Evolutionary conservation across 179 eudicot species (phyloP), one percentile per base, ranked within the genome.

Genomic region (Dionaea muscipula): DNA sequence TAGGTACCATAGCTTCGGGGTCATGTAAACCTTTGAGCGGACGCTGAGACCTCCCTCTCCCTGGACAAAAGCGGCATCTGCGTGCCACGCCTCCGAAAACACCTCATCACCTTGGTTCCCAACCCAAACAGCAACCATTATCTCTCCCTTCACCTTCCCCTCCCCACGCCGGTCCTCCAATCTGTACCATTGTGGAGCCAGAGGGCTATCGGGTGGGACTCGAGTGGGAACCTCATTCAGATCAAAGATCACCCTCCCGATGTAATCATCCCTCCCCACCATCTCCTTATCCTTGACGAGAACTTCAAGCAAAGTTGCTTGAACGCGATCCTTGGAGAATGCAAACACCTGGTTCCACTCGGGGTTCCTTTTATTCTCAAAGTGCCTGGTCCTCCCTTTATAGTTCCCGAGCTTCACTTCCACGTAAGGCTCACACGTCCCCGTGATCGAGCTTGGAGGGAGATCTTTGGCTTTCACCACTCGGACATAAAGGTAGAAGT

Each of bases 91-190:
- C 39, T 75, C 80, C 13, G 80, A 71, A 50, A 75, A 75, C 14
- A 76, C 79, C 54, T 75, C 79, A 68, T 75, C 79, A 10, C 75
- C 79, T 27, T 75, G 79, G 26, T 73, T 75, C 0, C 79, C 79
- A 73, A 75, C 68, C 79, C 79, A 75, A 44, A 75, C 76, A 3
- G 73, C 79, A 18, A 75, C 40, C 79, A 75, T 75, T 14, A 75
- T 72, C 51, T 75, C 71, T n/a, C 79, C 79, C 57, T 67, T 71
- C 20, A 41, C 27, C 60, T 60, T 75, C 14, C 63, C 62, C 19
- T 74, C 72, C 0, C 76, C 76, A 37, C 68, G 65, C 33, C 73
- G 71, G 40, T 71, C 79, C 71, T 75, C 79, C 24, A 75, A 63
- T 51, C 71, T 60, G 26, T 75, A 75, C 79, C 79, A 75, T 20